Evolutionary conservation across 2,329 filamentous ascomycete genomes (phyloP), one percentile per base, ranked within the genome.

Genomic region (Leptographium radiaticola): DNA sequence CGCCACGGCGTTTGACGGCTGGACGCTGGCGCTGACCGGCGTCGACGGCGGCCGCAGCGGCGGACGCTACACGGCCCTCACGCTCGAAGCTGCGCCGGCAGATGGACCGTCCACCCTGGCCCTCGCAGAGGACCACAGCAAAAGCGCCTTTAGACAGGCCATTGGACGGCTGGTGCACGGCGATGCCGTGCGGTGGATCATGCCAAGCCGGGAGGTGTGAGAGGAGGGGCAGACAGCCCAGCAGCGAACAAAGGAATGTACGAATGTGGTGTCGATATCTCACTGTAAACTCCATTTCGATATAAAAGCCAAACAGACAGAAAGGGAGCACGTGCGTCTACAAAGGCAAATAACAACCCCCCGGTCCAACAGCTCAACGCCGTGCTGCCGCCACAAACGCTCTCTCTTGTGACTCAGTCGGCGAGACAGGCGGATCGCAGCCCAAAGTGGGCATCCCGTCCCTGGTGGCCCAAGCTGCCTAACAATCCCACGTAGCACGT

Each of bases 31-130:
- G 9, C 79, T 80, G 68, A 75, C 70, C 20, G 73, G 69, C 59
- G 69, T 79, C 57, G 73, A 80, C 56, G 75, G 70, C 6, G 76
- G 76, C 0, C 68, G 70, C 51, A 72, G 75, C 55, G 74, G 72
- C 50, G 76, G 76, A 7, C 72, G 71, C 13, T 69, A 74, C n/a
- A 70, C 74, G 20, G 74, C 77, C 60, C 62, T 81, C 30, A 70
- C 67, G 2, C 67, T 81, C 9, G 67, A 72, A 44, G 68, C 70
- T 8, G 54, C 61, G 16, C 60, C 58, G 3, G 31, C 10, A 12
- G 40, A 16, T 5, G 20, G 31, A n/a, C n/a, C 10, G n/a, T 16
- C 36, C n/a, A 15, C 20, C 2, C 20, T 18, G 2, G 9, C 25
- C 9, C 13, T 12, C 11, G 15, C 10, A 11, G 12, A 40, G 39